Conservation (phyloP, 441 rosid species). For the Flueggea neowawraea region DNA sequence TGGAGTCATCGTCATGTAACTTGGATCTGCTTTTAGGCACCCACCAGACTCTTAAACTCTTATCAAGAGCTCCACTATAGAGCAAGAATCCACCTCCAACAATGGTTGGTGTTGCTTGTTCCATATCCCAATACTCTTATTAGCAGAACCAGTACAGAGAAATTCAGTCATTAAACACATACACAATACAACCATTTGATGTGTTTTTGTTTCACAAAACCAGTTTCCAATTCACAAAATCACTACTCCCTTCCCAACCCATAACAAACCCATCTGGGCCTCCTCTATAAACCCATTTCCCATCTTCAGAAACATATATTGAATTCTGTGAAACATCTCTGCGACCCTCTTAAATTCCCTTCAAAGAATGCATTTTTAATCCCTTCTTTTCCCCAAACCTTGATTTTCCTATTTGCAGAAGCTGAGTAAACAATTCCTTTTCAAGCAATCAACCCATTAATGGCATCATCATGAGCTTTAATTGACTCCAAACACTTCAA, state of each 20-base stretch:
- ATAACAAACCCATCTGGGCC: conserved; percentile 84
- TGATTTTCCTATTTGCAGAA: conserved; percentile 87
- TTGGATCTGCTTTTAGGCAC: conserved; percentile 31
- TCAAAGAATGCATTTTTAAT: conserved; percentile 45
- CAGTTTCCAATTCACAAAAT: conserved; percentile 52
- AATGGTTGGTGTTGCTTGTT: conserved; percentile 61
- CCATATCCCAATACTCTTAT: conserved; percentile 84
- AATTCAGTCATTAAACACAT: conserved; percentile 63
- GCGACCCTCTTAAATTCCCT: conserved; percentile 69
- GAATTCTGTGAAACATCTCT: conserved; percentile 75
- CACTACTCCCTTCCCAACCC: conserved; percentile 72
- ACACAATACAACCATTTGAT: conserved; percentile 74
- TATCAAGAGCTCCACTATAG: conserved; percentile 88
- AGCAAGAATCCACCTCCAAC: conserved; percentile 85
- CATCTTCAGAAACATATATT: conserved; percentile 70
- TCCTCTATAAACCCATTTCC: conserved; percentile 85
- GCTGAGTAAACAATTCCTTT: conserved; percentile 77
- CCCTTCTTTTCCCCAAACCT: conserved; percentile 69
- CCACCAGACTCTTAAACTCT: conserved; percentile 91
- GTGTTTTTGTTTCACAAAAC: conserved; percentile 63
- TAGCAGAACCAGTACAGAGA: conserved; percentile 81
- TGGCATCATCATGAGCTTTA: conserved; percentile 88
- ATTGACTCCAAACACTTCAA: conserved; percentile 89
- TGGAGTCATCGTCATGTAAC: too few species aligned
- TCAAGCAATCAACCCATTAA: conserved; percentile 54